Conservation (phyloP, 306 rosid species). For the Dryas alaskensis region DNA sequence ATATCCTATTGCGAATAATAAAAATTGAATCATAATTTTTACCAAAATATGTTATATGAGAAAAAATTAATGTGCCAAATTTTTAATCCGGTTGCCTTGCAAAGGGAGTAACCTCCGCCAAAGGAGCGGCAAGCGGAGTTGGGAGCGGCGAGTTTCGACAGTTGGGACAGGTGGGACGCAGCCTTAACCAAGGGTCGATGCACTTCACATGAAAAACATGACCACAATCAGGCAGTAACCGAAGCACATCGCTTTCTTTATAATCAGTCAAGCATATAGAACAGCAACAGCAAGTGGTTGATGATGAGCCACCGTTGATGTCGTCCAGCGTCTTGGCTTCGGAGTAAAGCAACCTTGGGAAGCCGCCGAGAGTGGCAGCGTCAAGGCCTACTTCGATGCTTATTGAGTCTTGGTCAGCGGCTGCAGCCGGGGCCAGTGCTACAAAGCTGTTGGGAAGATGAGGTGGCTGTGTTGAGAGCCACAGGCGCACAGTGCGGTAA, state of each 20-base stretch:
- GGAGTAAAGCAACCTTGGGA: conserved; percentile 17
- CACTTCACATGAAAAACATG: conserved; percentile 26
- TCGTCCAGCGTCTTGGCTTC: conserved; percentile 17
- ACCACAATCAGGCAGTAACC: conserved; percentile 35
- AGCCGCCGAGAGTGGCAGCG: conserved; percentile 8
- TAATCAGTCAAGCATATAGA: conserved; percentile 28
- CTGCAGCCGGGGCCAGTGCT: too few relatives aligned
- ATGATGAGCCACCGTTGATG: background rate
- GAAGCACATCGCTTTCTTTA: conserved; percentile 12
- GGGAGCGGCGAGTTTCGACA: conserved; percentile 20
- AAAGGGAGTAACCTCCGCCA: conserved; percentile 23
- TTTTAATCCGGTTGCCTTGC: background rate
- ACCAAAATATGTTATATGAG: too few relatives aligned
- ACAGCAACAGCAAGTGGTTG: background rate
- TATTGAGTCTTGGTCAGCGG: background rate
- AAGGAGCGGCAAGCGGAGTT: conserved; percentile 18
- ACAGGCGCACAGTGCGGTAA: background rate
- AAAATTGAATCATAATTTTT: too few relatives aligned
- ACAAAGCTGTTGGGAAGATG: too few relatives aligned
- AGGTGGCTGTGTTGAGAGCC: background rate
- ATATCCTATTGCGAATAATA: too few relatives aligned
- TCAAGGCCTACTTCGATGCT: background rate
- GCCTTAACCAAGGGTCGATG: conserved; percentile 27
- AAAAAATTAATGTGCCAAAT: too few relatives aligned
- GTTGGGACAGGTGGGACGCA: conserved; percentile 21